Evolutionary conservation across 2,329 filamentous ascomycete genomes (phyloP).

Genomic region (Dactylonectria estremocensis): DNA sequence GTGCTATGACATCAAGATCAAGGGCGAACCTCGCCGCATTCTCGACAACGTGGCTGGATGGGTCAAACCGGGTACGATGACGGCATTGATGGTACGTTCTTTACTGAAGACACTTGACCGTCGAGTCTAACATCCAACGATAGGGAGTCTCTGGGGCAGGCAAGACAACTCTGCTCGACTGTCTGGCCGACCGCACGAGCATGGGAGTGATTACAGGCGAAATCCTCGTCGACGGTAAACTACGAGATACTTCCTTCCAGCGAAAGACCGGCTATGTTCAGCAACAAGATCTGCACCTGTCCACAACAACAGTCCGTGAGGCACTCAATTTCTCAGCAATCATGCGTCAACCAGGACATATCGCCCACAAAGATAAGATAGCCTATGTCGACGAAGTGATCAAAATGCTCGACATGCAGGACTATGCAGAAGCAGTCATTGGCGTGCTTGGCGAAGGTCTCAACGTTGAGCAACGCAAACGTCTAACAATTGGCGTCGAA

Average conservation of each 20-base stretch:
- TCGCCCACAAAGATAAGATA: conserved; percentile 79
- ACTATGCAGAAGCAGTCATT: conserved; percentile 74
- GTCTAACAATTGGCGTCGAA: conserved; percentile 71
- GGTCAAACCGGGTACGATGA: conserved; percentile 90
- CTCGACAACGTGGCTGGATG: conserved; percentile 88
- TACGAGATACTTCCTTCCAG: conserved; percentile 84
- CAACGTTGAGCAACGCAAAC: conserved; percentile 72
- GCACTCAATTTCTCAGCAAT: conserved; percentile 87
- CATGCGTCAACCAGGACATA: conserved; percentile 81
- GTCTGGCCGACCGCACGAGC: conserved; percentile 84
- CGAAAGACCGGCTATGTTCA: conserved; percentile 91
- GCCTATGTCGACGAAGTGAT: conserved; percentile 87
- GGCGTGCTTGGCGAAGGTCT: conserved; percentile 72
- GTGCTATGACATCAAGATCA: conserved; percentile 81
- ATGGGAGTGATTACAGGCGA: conserved; percentile 89
- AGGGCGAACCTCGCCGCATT: conserved; percentile 78
- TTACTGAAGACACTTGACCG: neutral
- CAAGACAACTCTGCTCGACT: conserved; percentile 89
- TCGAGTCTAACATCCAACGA: neutral
- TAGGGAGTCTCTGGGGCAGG: conserved; percentile 81
- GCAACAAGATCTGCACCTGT: conserved; percentile 88
- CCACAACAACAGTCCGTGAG: conserved; percentile 86
- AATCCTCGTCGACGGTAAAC: conserved; percentile 75
- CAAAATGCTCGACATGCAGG: conserved; percentile 73
- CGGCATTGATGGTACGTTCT: conserved; percentile 78